Evolutionary conservation across 352 stramenopile species (phyloP).

Genomic region (Phytophthora vignae): DNA sequence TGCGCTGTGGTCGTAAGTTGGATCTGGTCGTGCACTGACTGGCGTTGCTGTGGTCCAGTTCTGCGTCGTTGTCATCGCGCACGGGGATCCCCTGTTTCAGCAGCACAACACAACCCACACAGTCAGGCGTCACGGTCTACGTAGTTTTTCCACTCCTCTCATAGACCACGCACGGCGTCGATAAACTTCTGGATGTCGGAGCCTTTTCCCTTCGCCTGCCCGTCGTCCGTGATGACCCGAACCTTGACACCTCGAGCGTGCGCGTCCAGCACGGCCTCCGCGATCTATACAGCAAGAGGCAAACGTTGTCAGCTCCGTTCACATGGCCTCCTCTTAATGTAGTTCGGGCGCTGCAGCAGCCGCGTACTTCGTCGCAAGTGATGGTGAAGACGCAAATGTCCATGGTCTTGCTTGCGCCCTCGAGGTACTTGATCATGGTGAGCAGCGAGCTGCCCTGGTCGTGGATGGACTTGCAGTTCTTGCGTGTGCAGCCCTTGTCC

Average conservation of each 20-base stretch:
- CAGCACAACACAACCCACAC: conserved; percentile 8
- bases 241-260: conserved; percentile 59
- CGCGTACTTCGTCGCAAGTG: conserved; percentile 68
- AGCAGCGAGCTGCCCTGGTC: conserved; percentile 66
- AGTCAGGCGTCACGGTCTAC: neutral
- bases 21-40: too few relatives aligned
- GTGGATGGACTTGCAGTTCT: conserved; percentile 75
- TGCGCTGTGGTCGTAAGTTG: too few relatives aligned
- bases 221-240: conserved; percentile 75
- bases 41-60: too few relatives aligned
- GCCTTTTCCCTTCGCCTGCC: conserved; percentile 60
- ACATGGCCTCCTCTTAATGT: too few relatives aligned
- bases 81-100: conserved; percentile 60
- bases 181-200: conserved; percentile 84
- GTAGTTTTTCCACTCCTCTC: neutral
- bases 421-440: conserved; percentile 59
- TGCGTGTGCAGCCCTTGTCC: conserved; percentile 59
- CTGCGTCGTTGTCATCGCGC: conserved; percentile 69
- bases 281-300: conserved; percentile 44
- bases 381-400: conserved; percentile 83
- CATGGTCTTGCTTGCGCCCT: conserved; percentile 53
- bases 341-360: neutral
- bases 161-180: conserved; percentile 49
- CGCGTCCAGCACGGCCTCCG: conserved; percentile 62
- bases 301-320: neutral